Base-by-base conservation (phyloP, 345 rosid genomes). In the Eucalyptus sp. region DNA sequence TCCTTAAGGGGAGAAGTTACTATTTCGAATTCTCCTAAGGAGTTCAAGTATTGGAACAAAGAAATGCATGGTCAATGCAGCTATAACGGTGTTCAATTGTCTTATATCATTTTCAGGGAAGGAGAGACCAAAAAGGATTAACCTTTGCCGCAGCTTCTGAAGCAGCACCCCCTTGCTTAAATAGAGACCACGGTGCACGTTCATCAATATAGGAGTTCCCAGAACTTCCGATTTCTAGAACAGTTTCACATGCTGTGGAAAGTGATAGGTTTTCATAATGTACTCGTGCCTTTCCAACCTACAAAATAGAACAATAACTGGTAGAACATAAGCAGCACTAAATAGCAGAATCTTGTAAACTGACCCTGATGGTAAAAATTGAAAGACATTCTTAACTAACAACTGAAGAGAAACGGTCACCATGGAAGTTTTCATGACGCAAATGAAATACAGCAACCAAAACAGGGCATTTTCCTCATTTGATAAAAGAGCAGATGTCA, bases 91-190 rank as follows among this genome's bases (percentile, higher is more conserved):
- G 46, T 18, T 68, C 46, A 18, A 31, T 71, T 18, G 46, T 33
- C 46, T 71, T 71, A 71, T 71, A 71, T 33, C 3, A 71, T 3
- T 71, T 71, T 37, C 20, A 10, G 83, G 48, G 48, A 76, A 76
- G 84, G 3, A 76, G 29, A 76, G 29, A 22, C 48, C 16, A 22
- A 50, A 60, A 66, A 46, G 89, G 46, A 12, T 66, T 68, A 66
- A 97, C 99, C 99, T 96, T 96, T 81, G 98, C 96, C 50, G 99
- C 99, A 90, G 94, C 94, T 92, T 94, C 98, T 58, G 96, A 92
- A 92, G 96, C 95, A 88, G 87, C 92, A 90, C 94, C 98, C 52
- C 99, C 99, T 93, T 96, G 90, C 96, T 97, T 97, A 90, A 96
- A 97, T 68, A 92, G 95, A 48, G 96, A 93, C 99, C 99, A 96